phyloP scores from a whole-genome alignment of 164 flowering plant genomes.

The Malania oleifera region DNA sequence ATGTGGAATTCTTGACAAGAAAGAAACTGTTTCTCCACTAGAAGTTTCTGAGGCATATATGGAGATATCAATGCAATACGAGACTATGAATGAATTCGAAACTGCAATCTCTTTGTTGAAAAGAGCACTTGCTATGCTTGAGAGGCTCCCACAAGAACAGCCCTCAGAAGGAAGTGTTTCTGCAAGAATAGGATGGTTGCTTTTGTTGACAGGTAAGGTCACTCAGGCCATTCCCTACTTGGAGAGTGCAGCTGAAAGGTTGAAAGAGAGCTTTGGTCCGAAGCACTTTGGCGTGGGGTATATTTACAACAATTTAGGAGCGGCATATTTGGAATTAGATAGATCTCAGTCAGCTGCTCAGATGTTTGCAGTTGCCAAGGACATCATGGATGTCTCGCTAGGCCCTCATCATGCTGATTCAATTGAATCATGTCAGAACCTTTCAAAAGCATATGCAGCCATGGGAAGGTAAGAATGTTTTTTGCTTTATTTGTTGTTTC shows the following conservation, averaged over 20 bases:
- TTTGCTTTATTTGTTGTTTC: neutral
- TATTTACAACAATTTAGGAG: conserved; percentile 88
- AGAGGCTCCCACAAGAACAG: conserved; percentile 80
- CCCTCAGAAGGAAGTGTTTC: conserved; percentile 74
- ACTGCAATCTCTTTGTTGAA: conserved; percentile 68
- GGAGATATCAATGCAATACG: conserved; percentile 79
- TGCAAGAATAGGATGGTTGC: conserved; percentile 85
- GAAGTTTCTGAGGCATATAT: conserved; percentile 78
- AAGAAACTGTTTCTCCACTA: conserved; percentile 40
- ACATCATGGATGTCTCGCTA: conserved; percentile 83
- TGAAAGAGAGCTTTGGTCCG: conserved; percentile 82
- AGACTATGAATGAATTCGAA: conserved; percentile 84
- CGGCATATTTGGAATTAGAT: conserved; percentile 83
- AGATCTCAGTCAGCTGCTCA: conserved; percentile 90
- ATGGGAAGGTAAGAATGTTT: conserved; percentile 56
- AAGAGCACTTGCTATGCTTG: conserved; percentile 57
- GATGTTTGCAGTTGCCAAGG: conserved; percentile 88
- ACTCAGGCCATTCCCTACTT: conserved; percentile 71
- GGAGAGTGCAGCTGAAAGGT: conserved; percentile 80
- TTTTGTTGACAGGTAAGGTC: conserved; percentile 76
- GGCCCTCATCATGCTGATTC: conserved; percentile 88
- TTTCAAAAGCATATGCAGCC: conserved; percentile 80
- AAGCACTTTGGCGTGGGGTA: conserved; percentile 91
- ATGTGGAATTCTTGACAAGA: conserved; percentile 63
- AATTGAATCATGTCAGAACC: conserved; percentile 84